Percentiles rank a stretch among this genome's conserved stretches.
These are phyloP conservation scores for Conringia planisiliqua DNA, from an alignment of 345 rosid species.

Conservation along the genomic window DNA sequence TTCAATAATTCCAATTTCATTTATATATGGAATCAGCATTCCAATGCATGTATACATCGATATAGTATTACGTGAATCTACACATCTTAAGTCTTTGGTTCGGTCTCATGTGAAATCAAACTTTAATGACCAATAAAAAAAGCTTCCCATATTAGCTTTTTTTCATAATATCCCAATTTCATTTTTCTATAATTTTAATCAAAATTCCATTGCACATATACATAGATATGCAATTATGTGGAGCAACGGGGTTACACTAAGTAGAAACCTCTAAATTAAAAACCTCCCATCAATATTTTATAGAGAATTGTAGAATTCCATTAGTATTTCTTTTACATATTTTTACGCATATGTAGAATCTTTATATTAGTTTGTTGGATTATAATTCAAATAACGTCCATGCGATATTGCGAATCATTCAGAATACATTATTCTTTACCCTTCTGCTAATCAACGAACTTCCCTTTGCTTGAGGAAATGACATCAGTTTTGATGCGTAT, in stretches of 20 bases:
- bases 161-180: not conserved
- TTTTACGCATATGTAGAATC: not conserved
- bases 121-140: conserved; percentile 2
- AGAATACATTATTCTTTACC: conserved; percentile 27
- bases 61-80: not conserved
- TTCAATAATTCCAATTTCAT: not conserved
- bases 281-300: not conserved
- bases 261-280: not conserved
- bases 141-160: not conserved
- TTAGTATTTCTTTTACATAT: not conserved
- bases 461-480: conserved; percentile 27
- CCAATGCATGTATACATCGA: not conserved
- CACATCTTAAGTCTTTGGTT: not conserved
- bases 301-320: not conserved
- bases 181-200: not conserved
- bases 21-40: not conserved
- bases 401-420: not conserved
- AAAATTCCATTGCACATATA: not conserved
- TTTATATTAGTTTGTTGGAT: not conserved
- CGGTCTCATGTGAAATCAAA: conserved; percentile 29
- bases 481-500: not conserved
- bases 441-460: conserved; percentile 25
- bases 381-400: not conserved
- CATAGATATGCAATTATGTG: not conserved
- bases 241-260: not conserved